Evolutionary conservation across 2,329 filamentous ascomycete genomes (phyloP).

Genomic region (Trichoderma guizhouense): DNA sequence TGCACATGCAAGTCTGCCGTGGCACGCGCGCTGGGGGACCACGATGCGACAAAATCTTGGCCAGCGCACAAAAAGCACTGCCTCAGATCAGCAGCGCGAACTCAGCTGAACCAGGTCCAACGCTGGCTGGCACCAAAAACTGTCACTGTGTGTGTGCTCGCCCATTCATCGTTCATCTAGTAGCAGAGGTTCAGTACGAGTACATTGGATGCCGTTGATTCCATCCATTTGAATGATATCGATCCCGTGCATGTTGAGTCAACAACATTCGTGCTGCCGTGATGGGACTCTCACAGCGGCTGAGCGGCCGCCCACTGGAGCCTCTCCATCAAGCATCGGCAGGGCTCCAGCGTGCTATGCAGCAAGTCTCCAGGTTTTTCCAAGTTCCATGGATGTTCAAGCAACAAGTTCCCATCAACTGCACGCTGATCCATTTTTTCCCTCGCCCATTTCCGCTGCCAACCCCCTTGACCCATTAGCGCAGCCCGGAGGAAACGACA

Average conservation of each 20-base stretch:
- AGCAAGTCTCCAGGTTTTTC: neutral
- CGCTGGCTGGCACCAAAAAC: no score
- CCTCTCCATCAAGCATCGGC: neutral
- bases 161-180: neutral
- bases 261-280: no score
- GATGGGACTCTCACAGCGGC: neutral
- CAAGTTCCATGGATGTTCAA: neutral
- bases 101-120: neutral
- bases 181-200: neutral
- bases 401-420: neutral
- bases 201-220: neutral
- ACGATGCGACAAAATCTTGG: neutral
- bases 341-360: neutral
- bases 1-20: neutral
- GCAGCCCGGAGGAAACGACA: constrained; percentile 12
- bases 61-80: neutral
- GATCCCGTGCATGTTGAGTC: no score
- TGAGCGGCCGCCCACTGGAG: constrained; percentile 5
- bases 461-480: constrained; percentile 11
- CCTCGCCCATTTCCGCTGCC: constrained; percentile 9
- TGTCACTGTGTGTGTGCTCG: neutral
- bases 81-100: neutral
- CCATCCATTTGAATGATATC: no score
- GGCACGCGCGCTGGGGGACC: neutral
- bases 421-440: neutral